A percentile compares a stretch with the other conserved stretches of the same genome.
These are phyloP conservation scores for Podaxis carcinomalis DNA, from an alignment of 768 basidiomycete species.

Conservation along the genomic window DNA sequence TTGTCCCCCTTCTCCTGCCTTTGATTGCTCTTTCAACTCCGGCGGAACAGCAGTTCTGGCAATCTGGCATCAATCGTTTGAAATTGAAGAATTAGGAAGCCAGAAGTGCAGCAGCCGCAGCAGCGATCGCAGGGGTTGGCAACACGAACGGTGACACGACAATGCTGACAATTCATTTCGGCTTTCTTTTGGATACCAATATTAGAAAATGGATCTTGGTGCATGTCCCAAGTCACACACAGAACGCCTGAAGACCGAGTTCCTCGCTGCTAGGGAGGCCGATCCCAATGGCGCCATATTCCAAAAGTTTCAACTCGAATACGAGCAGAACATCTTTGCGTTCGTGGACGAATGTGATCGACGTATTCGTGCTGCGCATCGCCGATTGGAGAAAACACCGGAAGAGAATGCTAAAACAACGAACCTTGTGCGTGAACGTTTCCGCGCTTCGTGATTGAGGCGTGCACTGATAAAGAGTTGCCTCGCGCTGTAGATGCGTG, in stretches of 20 bases:
- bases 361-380: constrained; percentile 88
- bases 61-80: not conserved
- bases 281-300: constrained; percentile 80
- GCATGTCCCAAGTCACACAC: constrained; percentile 97
- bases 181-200: constrained; percentile 11
- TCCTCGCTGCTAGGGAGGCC: constrained; percentile 71
- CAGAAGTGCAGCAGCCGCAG: constrained; percentile 3
- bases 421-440: constrained; percentile 60
- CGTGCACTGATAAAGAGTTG: constrained; percentile 1
- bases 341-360: constrained; percentile 99
- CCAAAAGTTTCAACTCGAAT: constrained; percentile 87
- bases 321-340: constrained; percentile 90
- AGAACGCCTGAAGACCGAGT: constrained; percentile 90
- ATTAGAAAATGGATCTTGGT: constrained; percentile 98
- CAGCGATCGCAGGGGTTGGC: constrained; percentile 6
- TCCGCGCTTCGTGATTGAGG: not conserved
- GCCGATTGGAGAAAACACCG: constrained; percentile 96
- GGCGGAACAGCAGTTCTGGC: not conserved
- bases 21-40: not conserved
- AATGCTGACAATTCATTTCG: constrained; percentile 2
- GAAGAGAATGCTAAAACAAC: constrained; percentile 99
- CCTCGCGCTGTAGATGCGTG: constrained; percentile 70
- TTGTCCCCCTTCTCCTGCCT: constrained; percentile 6
- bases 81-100: not conserved
- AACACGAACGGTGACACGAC: not conserved